Evolutionary conservation across 306 rosid species (phyloP).

Genomic region (Carpinus viminea): DNA sequence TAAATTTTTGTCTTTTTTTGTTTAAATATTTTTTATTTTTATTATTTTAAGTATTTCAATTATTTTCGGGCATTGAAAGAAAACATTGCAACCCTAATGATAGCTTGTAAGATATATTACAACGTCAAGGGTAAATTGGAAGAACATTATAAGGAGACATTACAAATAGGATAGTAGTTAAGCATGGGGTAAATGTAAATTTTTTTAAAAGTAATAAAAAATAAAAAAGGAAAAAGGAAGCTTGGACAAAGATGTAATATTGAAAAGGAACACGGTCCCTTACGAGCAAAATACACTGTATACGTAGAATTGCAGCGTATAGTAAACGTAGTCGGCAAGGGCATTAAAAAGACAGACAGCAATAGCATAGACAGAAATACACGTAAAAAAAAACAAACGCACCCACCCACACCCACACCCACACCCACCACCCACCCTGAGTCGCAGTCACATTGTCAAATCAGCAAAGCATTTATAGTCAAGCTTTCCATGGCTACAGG

Average conservation of each 20-base stretch:
- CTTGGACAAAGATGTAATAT: not conserved
- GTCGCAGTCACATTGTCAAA: not conserved
- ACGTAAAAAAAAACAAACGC: not conserved
- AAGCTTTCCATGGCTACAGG: not conserved
- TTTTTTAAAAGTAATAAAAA: too few species aligned
- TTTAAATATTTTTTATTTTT: too few species aligned
- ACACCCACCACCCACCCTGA: not conserved
- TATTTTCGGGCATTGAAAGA: too few species aligned
- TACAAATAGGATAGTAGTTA: too few species aligned
- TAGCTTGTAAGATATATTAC: too few species aligned
- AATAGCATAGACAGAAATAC: not conserved
- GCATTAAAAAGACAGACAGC: not conserved
- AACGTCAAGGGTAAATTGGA: too few species aligned
- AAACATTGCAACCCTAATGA: too few species aligned
- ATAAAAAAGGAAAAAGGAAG: too few species aligned
- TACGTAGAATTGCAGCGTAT: not conserved
- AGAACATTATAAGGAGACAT: too few species aligned
- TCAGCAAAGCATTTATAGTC: not conserved
- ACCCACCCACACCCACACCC: constrained; percentile 3
- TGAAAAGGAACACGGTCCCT: not conserved
- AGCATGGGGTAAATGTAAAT: too few species aligned
- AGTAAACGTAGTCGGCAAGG: constrained; percentile 16
- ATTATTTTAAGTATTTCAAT: too few species aligned
- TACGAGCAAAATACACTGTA: not conserved
- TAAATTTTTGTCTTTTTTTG: too few species aligned